Conservation (phyloP, 1,284 basidiomycete species). For the Boletellus sp. region DNA sequence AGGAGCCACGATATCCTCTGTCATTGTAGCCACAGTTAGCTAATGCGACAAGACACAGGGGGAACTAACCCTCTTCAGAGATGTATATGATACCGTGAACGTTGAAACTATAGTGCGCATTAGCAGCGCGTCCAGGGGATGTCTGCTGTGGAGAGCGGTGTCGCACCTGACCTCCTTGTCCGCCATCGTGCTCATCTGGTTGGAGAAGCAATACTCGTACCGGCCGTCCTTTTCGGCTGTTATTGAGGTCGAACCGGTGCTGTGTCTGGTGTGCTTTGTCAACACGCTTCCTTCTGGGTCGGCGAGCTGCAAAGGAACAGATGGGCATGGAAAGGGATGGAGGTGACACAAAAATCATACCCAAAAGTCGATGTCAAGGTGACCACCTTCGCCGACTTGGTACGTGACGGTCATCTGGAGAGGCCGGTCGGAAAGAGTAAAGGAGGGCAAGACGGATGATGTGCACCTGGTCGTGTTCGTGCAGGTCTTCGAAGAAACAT, state of each 20-base stretch:
- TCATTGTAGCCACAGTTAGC: conserved; percentile 14
- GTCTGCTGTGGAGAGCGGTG: not conserved
- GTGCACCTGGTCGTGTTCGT: conserved; percentile 86
- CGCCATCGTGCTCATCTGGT: conserved; percentile 92
- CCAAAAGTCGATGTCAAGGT: conserved; percentile 96
- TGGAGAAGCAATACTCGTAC: conserved; percentile 97
- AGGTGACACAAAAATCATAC: conserved; percentile 40
- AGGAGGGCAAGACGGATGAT: not conserved
- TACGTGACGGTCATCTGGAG: conserved; percentile 97
- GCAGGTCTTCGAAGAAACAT: conserved; percentile 98
- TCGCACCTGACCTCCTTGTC: conserved; percentile 90
- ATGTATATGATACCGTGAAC: conserved; percentile 97
- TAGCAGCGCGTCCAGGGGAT: not conserved
- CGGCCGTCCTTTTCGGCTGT: conserved; percentile 85
- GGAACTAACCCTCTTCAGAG: conserved; percentile 70
- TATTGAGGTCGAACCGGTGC: conserved; percentile 87
- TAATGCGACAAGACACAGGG: conserved; percentile 7
- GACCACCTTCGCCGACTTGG: conserved; percentile 95
- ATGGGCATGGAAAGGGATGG: not conserved
- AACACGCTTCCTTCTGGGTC: conserved; percentile 72
- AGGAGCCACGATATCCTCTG: conserved; percentile 78
- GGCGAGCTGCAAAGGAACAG: conserved; percentile 52
- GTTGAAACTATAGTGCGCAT: conserved; percentile 74
- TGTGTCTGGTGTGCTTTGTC: conserved; percentile 79
- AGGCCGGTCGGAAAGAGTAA: conserved; percentile 4